phyloP scores from a whole-genome alignment of 306 rosid species.

The Rosa multiflora region DNA sequence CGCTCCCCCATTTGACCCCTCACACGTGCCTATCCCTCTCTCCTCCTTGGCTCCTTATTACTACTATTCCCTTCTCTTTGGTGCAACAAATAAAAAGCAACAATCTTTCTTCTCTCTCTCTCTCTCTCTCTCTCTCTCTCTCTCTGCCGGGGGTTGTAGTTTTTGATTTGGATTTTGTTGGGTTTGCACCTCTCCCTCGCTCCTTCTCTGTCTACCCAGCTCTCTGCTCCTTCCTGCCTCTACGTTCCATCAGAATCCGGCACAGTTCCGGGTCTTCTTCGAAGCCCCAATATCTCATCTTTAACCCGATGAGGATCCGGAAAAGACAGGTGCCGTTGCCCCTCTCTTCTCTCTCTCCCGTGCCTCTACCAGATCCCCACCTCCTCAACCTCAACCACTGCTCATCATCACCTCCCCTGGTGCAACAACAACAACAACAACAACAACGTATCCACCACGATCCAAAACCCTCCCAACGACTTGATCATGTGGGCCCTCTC shows the following conservation, averaged over 20 bases:
- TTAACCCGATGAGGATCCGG: constrained; percentile 79
- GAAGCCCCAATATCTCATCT: constrained; percentile 4
- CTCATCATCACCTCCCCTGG: constrained; percentile 45
- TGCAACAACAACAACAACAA: constrained; percentile 57
- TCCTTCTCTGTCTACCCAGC: background rate
- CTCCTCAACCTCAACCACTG: constrained; percentile 38
- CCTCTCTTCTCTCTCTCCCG: constrained; percentile 49
- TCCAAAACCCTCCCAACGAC: constrained; percentile 19
- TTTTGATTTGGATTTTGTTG: constrained; percentile 26
- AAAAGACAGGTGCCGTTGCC: constrained; percentile 59
- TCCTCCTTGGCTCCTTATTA: background rate
- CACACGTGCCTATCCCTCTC: constrained; percentile 33
- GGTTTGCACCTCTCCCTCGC: constrained; percentile 4
- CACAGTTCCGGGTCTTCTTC: background rate
- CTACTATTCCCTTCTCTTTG: constrained; percentile 40
- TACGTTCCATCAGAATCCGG: constrained; percentile 21
- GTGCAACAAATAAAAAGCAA: constrained; percentile 72
- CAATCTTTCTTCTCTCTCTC: constrained; percentile 9
- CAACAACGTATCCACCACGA: constrained; percentile 9
- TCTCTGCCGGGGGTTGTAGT: constrained; percentile 11
- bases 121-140: constrained; percentile 19
- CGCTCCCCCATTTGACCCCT: background rate
- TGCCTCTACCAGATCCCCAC: constrained; percentile 75
- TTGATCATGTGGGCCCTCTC: constrained; percentile 16
- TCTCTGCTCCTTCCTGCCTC: background rate